phyloP scores from a whole-genome alignment of 169 alveolate genomes.

The Plasmodium reichenowi region DNA sequence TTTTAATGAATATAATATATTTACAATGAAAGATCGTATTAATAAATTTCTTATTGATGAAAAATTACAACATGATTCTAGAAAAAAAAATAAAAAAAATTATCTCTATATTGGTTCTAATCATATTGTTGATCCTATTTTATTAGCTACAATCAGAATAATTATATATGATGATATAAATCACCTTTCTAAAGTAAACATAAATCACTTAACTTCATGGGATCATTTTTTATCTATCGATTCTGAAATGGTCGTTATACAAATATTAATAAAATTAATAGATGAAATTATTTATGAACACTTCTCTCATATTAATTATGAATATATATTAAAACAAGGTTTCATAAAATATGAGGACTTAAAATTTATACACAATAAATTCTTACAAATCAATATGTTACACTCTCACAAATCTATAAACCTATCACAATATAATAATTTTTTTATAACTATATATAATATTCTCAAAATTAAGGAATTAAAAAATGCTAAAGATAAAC shows the following conservation, averaged over 20 bases:
- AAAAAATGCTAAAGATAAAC: conserved; percentile 32
- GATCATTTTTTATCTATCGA: conserved; percentile 37
- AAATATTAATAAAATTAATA: conserved; percentile 55
- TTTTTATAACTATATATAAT: conserved; percentile 52
- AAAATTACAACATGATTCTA: conserved; percentile 32
- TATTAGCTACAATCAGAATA: conserved; percentile 59
- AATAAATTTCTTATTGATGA: conserved; percentile 66
- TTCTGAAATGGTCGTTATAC: conserved; percentile 56
- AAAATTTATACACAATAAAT: conserved; percentile 69
- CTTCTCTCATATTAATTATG: conserved; percentile 63
- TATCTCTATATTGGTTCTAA: conserved; percentile 59
- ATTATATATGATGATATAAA: conserved; percentile 57
- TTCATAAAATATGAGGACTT: conserved; percentile 31
- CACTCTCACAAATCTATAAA: conserved; percentile 57
- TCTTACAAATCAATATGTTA: conserved; percentile 55
- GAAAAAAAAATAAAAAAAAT: conserved; percentile 27
- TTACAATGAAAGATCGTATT: conserved; percentile 74
- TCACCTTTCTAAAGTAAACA: conserved; percentile 51
- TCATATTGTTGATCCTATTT: conserved; percentile 53
- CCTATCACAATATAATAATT: conserved; percentile 30
- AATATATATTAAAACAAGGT: conserved; percentile 67
- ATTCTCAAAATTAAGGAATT: conserved; percentile 55
- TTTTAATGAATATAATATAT: conserved; percentile 67
- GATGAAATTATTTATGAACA: conserved; percentile 72
- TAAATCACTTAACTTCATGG: conserved; percentile 38